Base-by-base conservation (phyloP, 2,329 filamentous ascomycete genomes). In the Ophiocordyceps unilateralis region DNA sequence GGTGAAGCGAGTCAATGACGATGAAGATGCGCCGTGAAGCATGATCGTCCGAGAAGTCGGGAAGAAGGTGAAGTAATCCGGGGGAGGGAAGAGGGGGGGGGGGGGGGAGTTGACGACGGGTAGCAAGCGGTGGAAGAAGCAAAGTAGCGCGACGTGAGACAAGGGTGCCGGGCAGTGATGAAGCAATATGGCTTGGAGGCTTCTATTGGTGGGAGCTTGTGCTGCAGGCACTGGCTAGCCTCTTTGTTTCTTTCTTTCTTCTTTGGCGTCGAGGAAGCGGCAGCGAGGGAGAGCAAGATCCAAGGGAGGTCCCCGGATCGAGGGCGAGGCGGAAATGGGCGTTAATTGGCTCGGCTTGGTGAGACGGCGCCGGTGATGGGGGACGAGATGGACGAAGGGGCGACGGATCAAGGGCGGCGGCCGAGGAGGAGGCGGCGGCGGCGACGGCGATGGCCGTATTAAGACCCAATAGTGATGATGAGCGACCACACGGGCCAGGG, bases 21-120 rank as follows among this genome's bases (percentile, higher is more conserved):
- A 45, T 44, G 45, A 43, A 38, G 47, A 47, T 48, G 51, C 39
- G 44, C 45, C 45, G 44, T 44, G 40, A 45, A 48, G 50, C 50
- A 53, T 53, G 42, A 44, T 51, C 45, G 32, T 28, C 10, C 14
- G 10, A 28, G 10, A 12, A 28, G 14, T 28, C 11, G 26, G 14
- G 11, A 12, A 28, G 5, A 11, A 12, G 5, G 26, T 12, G 5
- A 28, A n/a, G n/a, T n/a, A n/a, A n/a, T n/a, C n/a, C n/a, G n/a
- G 26, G 15, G 32, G 32, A 17, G 32, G 10, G 32, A 17, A 17
- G 15, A 17, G 32, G n/a, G 10, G 15, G 32, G n/a, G 15, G n/a
- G 6, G 15, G 32, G 10, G 15, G 15, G 15, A 17, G 32, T 26
- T 26, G 24, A 26, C 24, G 15, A 15, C 2, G 15, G 15, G 10